Conservation (phyloP, 2,329 filamentous ascomycete species). For the Ascomycota sp. region DNA sequence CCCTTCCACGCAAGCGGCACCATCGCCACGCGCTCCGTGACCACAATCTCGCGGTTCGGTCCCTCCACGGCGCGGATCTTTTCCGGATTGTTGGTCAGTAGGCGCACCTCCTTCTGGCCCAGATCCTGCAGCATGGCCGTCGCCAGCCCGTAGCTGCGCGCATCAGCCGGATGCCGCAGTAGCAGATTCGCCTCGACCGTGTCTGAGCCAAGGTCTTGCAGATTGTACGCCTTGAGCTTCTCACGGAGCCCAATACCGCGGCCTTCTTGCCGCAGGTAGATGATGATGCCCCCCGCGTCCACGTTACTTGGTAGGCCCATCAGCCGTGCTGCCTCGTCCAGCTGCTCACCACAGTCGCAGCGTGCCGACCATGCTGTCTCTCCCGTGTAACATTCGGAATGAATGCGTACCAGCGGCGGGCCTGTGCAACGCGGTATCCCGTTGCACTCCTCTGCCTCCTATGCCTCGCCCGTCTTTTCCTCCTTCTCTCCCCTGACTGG, state of each 20-base stretch:
- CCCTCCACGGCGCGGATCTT: slow-evolving; percentile 92
- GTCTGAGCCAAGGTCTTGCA: slow-evolving; percentile 92
- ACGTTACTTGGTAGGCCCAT: slow-evolving; percentile 54
- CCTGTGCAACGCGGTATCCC: no score
- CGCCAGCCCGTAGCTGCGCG: slow-evolving; percentile 84
- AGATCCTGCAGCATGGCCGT: slow-evolving; percentile 86
- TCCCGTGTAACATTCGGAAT: slow-evolving; percentile 95
- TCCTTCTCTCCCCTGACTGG: slow-evolving; percentile 2
- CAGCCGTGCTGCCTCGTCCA: slow-evolving; percentile 84
- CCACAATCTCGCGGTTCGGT: slow-evolving; percentile 67
- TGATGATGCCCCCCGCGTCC: slow-evolving; percentile 60
- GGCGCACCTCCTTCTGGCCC: slow-evolving; percentile 53
- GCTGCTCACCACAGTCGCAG: slow-evolving; percentile 93
- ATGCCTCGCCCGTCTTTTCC: no score
- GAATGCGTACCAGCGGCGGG: slow-evolving; percentile 68
- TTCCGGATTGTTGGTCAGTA: slow-evolving; percentile 93
- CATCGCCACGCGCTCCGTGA: slow-evolving; percentile 86
- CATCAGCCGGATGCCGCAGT: slow-evolving; percentile 81
- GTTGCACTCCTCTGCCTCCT: no score
- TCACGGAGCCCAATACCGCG: slow-evolving; percentile 86
- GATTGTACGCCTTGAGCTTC: slow-evolving; percentile 94
- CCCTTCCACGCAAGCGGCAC: slow-evolving; percentile 86
- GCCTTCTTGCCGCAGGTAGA: slow-evolving; percentile 90
- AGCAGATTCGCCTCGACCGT: slow-evolving; percentile 91
- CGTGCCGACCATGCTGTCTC: slow-evolving; percentile 97